A percentile compares a stretch with the other conserved stretches of the same genome.
Evolutionary conservation across 345 rosid species (phyloP).

Genomic region (Euphorbia peplus): DNA sequence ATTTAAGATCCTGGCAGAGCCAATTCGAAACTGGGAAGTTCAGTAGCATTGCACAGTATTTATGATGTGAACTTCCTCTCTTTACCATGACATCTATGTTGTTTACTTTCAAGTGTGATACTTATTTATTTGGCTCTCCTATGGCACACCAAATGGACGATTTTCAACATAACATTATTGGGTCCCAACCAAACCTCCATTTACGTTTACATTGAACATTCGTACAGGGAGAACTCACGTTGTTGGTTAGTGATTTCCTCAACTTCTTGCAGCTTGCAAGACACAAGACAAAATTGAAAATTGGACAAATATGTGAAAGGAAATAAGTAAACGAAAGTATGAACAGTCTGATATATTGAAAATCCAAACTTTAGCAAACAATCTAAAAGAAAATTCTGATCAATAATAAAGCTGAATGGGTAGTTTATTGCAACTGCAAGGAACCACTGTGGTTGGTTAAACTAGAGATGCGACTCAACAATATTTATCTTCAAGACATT

Average conservation of each 20-base stretch:
- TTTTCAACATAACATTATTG: neutral
- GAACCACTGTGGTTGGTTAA: neutral
- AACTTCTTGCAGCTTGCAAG: too few relatives aligned
- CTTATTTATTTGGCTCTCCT: neutral
- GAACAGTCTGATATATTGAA: neutral
- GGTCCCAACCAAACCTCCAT: neutral
- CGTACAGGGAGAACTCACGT: neutral
- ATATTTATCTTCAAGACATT: constrained; percentile 3
- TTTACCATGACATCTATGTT: neutral
- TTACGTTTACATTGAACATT: neutral
- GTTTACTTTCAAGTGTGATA: neutral
- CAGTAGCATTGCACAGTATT: neutral
- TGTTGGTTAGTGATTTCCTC: too few relatives aligned
- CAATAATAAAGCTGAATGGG: neutral
- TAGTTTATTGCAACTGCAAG: neutral
- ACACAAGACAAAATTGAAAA: neutral
- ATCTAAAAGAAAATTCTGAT: neutral
- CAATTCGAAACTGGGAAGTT: neutral
- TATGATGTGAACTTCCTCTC: neutral
- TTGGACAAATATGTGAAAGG: neutral
- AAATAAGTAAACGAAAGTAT: neutral
- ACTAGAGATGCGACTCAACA: neutral
- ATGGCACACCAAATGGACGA: neutral
- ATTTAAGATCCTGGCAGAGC: neutral
- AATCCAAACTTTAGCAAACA: neutral